Evolutionary conservation across 805 yeast species (phyloP).

Genomic region (Candida xyloterini): DNA sequence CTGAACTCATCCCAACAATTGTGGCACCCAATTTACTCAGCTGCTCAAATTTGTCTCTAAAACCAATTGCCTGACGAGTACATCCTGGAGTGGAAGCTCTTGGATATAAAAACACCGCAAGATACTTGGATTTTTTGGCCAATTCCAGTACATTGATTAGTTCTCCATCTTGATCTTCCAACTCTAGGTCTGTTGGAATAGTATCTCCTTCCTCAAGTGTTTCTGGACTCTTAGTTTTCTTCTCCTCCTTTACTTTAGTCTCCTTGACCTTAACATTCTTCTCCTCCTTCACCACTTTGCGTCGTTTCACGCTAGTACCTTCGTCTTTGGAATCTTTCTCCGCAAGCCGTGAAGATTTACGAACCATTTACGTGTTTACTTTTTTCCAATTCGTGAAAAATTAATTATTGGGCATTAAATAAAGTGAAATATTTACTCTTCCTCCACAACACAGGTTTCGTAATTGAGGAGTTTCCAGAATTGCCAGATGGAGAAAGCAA

Average conservation of each 20-base stretch:
- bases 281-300: background rate
- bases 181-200: slow-evolving; percentile 41
- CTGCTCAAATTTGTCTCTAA: slow-evolving; percentile 59
- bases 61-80: slow-evolving; percentile 91
- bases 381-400: slow-evolving; percentile 1
- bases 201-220: slow-evolving; percentile 18
- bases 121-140: slow-evolving; percentile 36
- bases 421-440: slow-evolving; percentile 14
- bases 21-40: slow-evolving; percentile 48
- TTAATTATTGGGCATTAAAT: background rate
- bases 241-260: background rate
- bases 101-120: slow-evolving; percentile 76
- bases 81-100: slow-evolving; percentile 95
- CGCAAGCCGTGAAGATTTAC: slow-evolving; percentile 17
- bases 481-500: slow-evolving; percentile 69
- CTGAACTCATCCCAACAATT: slow-evolving; percentile 82
- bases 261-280: background rate
- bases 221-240: background rate
- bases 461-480: slow-evolving; percentile 62
- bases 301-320: background rate
- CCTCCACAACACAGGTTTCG: slow-evolving; percentile 45
- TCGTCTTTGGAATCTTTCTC: slow-evolving; percentile 1
- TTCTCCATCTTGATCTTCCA: slow-evolving; percentile 57
- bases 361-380: slow-evolving; percentile 6
- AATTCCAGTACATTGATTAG: slow-evolving; percentile 25